Conservation (phyloP, 345 rosid genomes). For the Heritiera littoralis region DNA sequence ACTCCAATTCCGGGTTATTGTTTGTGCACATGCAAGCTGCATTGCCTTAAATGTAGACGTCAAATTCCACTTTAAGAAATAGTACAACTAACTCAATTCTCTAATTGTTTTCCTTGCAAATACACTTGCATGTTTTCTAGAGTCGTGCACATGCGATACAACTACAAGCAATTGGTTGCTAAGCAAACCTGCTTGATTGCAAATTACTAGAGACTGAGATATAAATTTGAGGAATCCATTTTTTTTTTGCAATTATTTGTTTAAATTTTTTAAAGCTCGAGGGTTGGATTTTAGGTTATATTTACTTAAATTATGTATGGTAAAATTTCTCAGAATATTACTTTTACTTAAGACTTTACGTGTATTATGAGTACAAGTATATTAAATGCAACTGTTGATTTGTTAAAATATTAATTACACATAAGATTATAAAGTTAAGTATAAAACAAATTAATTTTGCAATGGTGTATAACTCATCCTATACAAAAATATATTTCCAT, state of each 20-base stretch:
- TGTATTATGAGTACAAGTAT: too few relatives aligned
- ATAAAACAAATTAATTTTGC: too few relatives aligned
- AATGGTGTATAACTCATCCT: too few relatives aligned
- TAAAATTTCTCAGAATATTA: too few relatives aligned
- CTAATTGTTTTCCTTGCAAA: background rate
- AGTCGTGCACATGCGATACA: background rate
- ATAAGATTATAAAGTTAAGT: too few relatives aligned
- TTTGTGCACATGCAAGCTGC: constrained; percentile 2
- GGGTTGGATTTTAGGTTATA: background rate
- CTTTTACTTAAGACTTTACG: too few relatives aligned
- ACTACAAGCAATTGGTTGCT: background rate
- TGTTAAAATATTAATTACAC: too few relatives aligned
- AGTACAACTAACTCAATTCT: background rate
- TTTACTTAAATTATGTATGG: too few relatives aligned
- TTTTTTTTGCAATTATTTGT: too few relatives aligned
- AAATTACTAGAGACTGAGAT: background rate
- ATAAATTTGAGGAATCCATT: background rate
- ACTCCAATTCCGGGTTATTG: background rate
- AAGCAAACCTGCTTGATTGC: background rate
- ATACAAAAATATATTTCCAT: too few relatives aligned
- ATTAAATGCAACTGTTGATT: too few relatives aligned
- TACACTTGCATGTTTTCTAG: background rate
- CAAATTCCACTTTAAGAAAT: background rate
- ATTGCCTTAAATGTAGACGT: constrained; percentile 2
- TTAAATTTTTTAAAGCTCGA: too few relatives aligned